Evolutionary conservation across 495 filamentous ascomycete genomes (phyloP).

Genomic region (Immersiella caudata): DNA sequence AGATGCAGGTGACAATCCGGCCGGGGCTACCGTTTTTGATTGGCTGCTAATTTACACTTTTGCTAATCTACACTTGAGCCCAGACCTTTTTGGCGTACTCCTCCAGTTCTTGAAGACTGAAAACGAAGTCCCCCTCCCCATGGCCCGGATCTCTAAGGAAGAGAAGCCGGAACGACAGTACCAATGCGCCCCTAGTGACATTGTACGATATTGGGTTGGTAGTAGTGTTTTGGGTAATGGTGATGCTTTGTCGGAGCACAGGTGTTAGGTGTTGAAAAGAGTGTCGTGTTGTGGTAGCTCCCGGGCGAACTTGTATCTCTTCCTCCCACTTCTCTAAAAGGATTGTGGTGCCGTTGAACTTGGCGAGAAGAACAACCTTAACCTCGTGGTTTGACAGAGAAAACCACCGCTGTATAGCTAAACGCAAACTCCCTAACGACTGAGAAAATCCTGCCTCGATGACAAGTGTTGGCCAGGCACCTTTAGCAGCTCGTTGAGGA

Average conservation of each 20-base stretch:
- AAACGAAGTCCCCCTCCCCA: slow-evolving; percentile 26
- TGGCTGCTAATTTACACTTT: too few species aligned
- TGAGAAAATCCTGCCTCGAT: slow-evolving; percentile 38
- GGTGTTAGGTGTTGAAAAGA: slow-evolving; percentile 19
- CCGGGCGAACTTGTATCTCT: slow-evolving; percentile 23
- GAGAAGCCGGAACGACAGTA: slow-evolving; percentile 25
- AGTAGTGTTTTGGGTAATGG: slow-evolving; percentile 13
- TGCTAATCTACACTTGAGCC: slow-evolving; percentile 17
- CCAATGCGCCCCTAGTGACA: slow-evolving; percentile 31
- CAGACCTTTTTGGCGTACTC: slow-evolving; percentile 22
- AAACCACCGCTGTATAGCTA: too few species aligned
- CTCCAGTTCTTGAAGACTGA: slow-evolving; percentile 27
- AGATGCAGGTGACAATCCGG: too few species aligned
- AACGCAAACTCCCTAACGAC: too few species aligned
- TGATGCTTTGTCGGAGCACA: slow-evolving; percentile 16
- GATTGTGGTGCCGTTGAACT: slow-evolving; percentile 25
- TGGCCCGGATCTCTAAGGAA: slow-evolving; percentile 28
- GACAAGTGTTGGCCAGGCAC: slow-evolving; percentile 39
- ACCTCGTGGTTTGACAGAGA: too few species aligned
- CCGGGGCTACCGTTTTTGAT: too few species aligned
- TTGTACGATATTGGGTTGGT: slow-evolving; percentile 27
- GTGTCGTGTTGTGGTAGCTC: slow-evolving; percentile 27
- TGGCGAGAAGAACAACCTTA: too few species aligned
- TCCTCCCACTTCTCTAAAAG: slow-evolving; percentile 28
- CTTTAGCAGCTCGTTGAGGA: slow-evolving; percentile 22